A percentile compares a stretch with the other conserved stretches of the same genome.
These are phyloP conservation scores for Smallanthus sonchifolius DNA, from an alignment of 129 eudicot genomes.

Conservation along the genomic window DNA sequence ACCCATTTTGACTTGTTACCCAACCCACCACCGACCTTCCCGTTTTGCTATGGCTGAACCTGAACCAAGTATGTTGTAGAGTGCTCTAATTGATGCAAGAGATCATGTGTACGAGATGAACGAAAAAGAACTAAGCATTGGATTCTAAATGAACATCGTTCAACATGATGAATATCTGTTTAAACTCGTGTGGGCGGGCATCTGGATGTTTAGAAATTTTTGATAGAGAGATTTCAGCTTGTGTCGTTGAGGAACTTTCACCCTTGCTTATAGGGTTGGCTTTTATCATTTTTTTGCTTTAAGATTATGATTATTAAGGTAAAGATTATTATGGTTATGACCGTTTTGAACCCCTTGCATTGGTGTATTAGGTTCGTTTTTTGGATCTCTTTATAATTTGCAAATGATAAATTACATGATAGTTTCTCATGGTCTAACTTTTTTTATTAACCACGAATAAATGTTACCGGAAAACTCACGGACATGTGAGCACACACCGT, in stretches of 20 bases:
- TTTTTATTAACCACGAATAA: too few species aligned
- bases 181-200: not conserved
- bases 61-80: conserved; percentile 45
- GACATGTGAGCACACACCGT: too few species aligned
- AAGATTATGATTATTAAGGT: not conserved
- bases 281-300: not conserved
- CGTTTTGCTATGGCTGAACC: not conserved
- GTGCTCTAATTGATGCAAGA: conserved; percentile 85
- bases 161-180: not conserved
- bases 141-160: conserved; percentile 36
- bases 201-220: conserved; percentile 39
- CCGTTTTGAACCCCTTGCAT: not conserved
- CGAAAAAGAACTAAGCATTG: conserved; percentile 70
- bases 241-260: conserved; percentile 14
- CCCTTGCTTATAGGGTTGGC: not conserved
- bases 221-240: conserved; percentile 28
- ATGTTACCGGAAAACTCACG: too few species aligned
- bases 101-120: conserved; percentile 93
- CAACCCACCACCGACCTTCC: not conserved
- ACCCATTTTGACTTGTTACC: not conserved
- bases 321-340: not conserved
- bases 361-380: not conserved
- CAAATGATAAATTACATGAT: not conserved
- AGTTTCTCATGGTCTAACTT: not conserved
- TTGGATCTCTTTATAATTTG: not conserved